Evolutionary conservation across 148 eudicot genomes (phyloP).

Genomic region (Cornus controversa): DNA sequence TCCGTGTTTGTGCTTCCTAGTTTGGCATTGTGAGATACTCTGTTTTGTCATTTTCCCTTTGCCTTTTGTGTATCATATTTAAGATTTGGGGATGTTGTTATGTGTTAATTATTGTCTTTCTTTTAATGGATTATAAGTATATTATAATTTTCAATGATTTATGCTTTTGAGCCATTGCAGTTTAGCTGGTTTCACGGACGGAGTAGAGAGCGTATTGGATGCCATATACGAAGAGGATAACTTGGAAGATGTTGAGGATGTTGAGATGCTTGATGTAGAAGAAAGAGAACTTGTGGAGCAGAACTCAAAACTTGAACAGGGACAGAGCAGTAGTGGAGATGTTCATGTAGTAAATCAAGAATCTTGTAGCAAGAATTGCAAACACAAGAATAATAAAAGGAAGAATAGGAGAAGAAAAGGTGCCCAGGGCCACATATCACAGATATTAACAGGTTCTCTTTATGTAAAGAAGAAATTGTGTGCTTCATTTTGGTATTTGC

Average conservation of each 20-base stretch:
- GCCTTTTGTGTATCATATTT: too few relatives aligned
- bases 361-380: constrained; percentile 20
- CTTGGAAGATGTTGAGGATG: constrained; percentile 55
- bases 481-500: neutral
- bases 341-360: constrained; percentile 26
- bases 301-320: constrained; percentile 21
- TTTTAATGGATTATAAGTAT: neutral
- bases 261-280: constrained; percentile 79
- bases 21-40: neutral
- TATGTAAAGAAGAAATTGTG: constrained; percentile 1
- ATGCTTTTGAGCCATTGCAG: constrained; percentile 18
- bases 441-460: constrained; percentile 54
- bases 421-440: constrained; percentile 36
- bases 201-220: constrained; percentile 52
- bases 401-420: constrained; percentile 46
- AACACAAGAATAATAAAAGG: constrained; percentile 43
- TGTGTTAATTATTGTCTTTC: neutral
- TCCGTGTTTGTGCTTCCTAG: too few relatives aligned
- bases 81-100: neutral
- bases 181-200: constrained; percentile 48
- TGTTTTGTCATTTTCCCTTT: neutral
- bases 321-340: constrained; percentile 23
- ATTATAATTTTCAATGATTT: neutral
- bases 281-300: constrained; percentile 69
- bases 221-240: constrained; percentile 49